Evolutionary conservation across 148 eudicot species (phyloP).

Genomic region (Fagopyrum tataricum): DNA sequence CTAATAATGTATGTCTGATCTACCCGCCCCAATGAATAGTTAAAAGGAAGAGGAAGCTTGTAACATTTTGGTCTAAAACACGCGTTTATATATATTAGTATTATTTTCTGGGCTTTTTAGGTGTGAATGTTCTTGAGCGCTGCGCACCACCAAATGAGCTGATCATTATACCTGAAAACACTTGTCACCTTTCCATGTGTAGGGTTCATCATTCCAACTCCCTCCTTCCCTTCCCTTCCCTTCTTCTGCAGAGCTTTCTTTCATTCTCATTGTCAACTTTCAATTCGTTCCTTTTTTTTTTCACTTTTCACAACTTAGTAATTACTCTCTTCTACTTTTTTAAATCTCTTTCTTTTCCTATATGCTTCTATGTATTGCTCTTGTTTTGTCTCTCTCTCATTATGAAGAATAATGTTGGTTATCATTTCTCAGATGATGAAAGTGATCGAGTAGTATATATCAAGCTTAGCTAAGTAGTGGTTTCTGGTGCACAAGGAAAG

Average conservation of each 20-base stretch:
- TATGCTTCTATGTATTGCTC: neutral
- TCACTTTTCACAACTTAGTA: neutral
- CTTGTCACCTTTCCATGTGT: conserved; percentile 14
- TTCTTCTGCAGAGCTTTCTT: too few relatives aligned
- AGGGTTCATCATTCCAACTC: conserved; percentile 39
- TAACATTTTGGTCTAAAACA: too few relatives aligned
- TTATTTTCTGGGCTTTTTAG: conserved; percentile 3
- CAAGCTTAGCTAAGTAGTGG: conserved; percentile 1
- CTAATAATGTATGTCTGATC: neutral
- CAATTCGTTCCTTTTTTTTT: too few relatives aligned
- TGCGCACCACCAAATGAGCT: conserved; percentile 45
- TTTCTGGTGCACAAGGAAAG: conserved; percentile 6
- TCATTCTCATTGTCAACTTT: too few relatives aligned
- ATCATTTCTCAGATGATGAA: conserved; percentile 29
- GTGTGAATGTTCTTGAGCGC: conserved; percentile 16
- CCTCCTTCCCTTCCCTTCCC: too few relatives aligned
- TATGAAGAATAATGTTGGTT: neutral
- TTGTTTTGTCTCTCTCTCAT: conserved; percentile 3
- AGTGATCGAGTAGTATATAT: too few relatives aligned
- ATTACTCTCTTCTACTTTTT: neutral
- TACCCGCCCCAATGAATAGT: neutral
- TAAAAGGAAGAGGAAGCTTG: neutral
- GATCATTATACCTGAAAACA: conserved; percentile 40
- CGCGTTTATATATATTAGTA: conserved; percentile 3
- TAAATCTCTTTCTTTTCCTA: neutral